Conservation (phyloP, 1,284 basidiomycete species). For the Ganoderma sp. region DNA sequence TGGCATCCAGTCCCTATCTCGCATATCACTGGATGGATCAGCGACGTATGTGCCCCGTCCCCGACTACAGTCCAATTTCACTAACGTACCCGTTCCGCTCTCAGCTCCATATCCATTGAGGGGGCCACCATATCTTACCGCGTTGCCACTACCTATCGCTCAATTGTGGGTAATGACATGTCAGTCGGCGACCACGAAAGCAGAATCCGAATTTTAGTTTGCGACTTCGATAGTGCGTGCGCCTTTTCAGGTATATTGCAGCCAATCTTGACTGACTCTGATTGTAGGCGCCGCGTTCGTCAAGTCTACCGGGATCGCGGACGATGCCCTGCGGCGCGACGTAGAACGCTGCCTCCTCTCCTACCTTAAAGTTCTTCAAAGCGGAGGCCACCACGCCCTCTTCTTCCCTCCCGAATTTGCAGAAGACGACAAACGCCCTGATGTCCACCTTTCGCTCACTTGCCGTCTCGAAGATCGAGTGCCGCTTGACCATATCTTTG, state of each 20-base stretch:
- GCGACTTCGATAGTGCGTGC: slow-evolving; percentile 28
- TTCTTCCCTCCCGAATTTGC: slow-evolving; percentile 42
- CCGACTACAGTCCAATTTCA: slow-evolving; percentile 2
- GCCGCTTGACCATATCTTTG: slow-evolving; percentile 28
- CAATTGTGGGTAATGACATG: slow-evolving; percentile 30
- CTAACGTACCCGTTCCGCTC: slow-evolving; percentile 2
- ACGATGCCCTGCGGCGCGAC: not conserved
- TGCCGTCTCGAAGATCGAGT: not conserved
- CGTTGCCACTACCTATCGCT: slow-evolving; percentile 27
- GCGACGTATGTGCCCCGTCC: not conserved
- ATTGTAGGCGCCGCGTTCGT: slow-evolving; percentile 11
- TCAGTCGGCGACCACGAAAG: slow-evolving; percentile 35
- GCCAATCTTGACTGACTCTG: slow-evolving; percentile 7
- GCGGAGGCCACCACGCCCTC: slow-evolving; percentile 40
- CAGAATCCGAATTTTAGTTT: slow-evolving; percentile 35
- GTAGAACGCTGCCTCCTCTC: slow-evolving; percentile 29
- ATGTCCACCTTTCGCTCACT: slow-evolving; percentile 37
- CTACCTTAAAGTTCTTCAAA: slow-evolving; percentile 36
- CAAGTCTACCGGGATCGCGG: slow-evolving; percentile 13
- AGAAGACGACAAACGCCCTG: slow-evolving; percentile 29
- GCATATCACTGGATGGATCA: not conserved
- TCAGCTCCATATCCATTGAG: too few species aligned
- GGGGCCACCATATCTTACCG: slow-evolving; percentile 25
- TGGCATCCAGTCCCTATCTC: slow-evolving; percentile 13
- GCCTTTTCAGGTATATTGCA: not conserved